A percentile compares a stretch with the other conserved stretches of the same genome.
Evolutionary conservation across 805 yeast genomes (phyloP).

Genomic region (Nakazawaea sp.): DNA sequence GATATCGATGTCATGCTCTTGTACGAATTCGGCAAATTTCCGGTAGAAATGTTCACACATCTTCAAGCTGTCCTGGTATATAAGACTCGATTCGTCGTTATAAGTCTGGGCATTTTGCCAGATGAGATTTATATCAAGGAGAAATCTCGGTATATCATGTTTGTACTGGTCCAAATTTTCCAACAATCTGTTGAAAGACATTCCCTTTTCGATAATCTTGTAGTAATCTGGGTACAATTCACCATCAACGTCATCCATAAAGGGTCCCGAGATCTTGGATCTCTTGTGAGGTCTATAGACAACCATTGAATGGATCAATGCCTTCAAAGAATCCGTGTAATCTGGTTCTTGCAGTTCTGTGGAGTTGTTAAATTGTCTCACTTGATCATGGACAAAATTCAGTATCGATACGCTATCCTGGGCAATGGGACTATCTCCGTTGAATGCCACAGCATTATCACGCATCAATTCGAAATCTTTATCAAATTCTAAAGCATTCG

Average conservation of each 20-base stretch:
- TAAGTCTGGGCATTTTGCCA: slow-evolving; percentile 75
- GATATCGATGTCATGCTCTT: slow-evolving; percentile 1
- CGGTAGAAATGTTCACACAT: slow-evolving; percentile 46
- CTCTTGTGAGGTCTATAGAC: slow-evolving; percentile 40
- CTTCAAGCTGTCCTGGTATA: slow-evolving; percentile 63
- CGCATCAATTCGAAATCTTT: slow-evolving; percentile 63
- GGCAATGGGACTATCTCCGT: slow-evolving; percentile 65
- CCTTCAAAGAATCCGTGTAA: slow-evolving; percentile 16
- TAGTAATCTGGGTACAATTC: slow-evolving; percentile 78
- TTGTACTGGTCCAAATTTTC: slow-evolving; percentile 46
- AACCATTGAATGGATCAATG: slow-evolving; percentile 32
- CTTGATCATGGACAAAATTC: slow-evolving; percentile 48
- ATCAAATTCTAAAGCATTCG: slow-evolving; percentile 35
- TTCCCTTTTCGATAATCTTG: slow-evolving; percentile 63
- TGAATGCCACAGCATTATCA: slow-evolving; percentile 65
- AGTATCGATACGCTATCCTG: slow-evolving; percentile 52
- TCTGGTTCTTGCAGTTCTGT: slow-evolving; percentile 1
- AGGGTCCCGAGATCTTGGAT: slow-evolving; percentile 58
- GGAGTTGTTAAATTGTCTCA: slow-evolving; percentile 27
- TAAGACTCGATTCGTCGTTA: slow-evolving; percentile 67
- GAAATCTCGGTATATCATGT: slow-evolving; percentile 49
- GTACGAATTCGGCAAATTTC: slow-evolving; percentile 24
- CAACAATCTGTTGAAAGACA: slow-evolving; percentile 58
- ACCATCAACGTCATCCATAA: slow-evolving; percentile 65
- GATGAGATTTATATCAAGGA: slow-evolving; percentile 51